These are phyloP conservation scores for Aureobasidium sp. DNA, from an alignment of 2,329 filamentous ascomycete genomes.

Conservation along the genomic window DNA sequence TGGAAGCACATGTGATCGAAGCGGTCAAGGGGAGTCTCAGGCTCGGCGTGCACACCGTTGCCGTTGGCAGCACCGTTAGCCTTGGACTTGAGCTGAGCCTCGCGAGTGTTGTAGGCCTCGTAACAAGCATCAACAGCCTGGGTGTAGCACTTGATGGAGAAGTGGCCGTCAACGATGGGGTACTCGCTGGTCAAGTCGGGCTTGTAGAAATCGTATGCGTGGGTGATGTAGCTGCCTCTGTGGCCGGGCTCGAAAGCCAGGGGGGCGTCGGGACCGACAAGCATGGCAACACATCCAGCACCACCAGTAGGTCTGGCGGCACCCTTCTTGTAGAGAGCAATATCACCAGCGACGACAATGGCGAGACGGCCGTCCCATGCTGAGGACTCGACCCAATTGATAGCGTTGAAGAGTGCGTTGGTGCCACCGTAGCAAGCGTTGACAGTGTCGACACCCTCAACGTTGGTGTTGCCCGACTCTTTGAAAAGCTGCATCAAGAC, in stretches of 20 bases:
- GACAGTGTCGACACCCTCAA: slow-evolving; percentile 48
- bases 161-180: slow-evolving; percentile 47
- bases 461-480: slow-evolving; percentile 45
- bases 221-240: slow-evolving; percentile 44
- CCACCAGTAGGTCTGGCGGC: slow-evolving; percentile 47
- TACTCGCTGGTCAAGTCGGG: slow-evolving; percentile 48
- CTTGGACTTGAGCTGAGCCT: slow-evolving; percentile 39
- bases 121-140: slow-evolving; percentile 48
- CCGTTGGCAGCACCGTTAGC: slow-evolving; percentile 35
- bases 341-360: slow-evolving; percentile 47
- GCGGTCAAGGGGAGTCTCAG: slow-evolving; percentile 43
- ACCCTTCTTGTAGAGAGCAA: slow-evolving; percentile 49
- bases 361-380: slow-evolving; percentile 48
- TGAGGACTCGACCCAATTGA: slow-evolving; percentile 49
- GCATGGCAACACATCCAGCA: slow-evolving; percentile 48
- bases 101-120: slow-evolving; percentile 46
- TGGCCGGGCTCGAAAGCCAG: slow-evolving; percentile 44
- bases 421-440: slow-evolving; percentile 50
- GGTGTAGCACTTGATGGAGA: slow-evolving; percentile 47
- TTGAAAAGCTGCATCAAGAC: slow-evolving; percentile 48
- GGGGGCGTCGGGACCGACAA: slow-evolving; percentile 45
- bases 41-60: slow-evolving; percentile 34
- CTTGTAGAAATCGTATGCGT: slow-evolving; percentile 51
- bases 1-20: slow-evolving; percentile 52
- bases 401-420: slow-evolving; percentile 47